Conservation (phyloP, 163 green algal species). For the Coccomyxa subellipsoidea region DNA sequence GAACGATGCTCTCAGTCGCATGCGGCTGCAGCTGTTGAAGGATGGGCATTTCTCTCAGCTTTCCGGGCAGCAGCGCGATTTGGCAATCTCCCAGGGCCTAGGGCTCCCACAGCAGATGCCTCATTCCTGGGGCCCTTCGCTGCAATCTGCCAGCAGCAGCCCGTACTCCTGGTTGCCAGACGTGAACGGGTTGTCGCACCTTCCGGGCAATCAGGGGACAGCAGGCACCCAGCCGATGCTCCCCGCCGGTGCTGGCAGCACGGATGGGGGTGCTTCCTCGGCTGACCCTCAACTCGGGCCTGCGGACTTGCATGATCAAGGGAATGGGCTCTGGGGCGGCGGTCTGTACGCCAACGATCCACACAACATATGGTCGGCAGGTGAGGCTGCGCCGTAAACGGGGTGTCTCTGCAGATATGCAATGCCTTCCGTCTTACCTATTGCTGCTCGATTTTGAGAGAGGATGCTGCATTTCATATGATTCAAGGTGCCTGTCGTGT, state of each 20-base stretch:
- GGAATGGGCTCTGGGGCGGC: background rate
- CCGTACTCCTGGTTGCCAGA: background rate
- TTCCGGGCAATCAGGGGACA: background rate
- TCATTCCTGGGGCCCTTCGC: background rate
- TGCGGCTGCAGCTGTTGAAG: slow-evolving; percentile 1
- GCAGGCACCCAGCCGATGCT: background rate
- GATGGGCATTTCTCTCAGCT: slow-evolving; percentile 1
- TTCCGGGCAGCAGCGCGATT: background rate
- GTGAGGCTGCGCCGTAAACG: background rate
- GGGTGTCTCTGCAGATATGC: background rate
- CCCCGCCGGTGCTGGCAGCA: background rate
- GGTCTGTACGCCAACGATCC: background rate
- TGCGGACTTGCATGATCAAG: background rate
- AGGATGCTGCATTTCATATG: background rate
- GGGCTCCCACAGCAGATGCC: slow-evolving; percentile 2
- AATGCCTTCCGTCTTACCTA: background rate
- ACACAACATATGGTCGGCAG: background rate
- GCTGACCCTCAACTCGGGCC: background rate
- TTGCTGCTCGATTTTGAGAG: background rate
- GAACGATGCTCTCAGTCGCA: slow-evolving; percentile 1
- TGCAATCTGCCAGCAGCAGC: background rate
- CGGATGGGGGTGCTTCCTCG: background rate
- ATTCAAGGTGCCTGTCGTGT: background rate
- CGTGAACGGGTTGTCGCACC: background rate
- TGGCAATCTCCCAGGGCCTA: background rate